A percentile compares a stretch with the other conserved stretches of the same genome.
These are phyloP conservation scores for Papilionanthe hybrid DNA, from an alignment of 116 monocot genomes.

Conservation along the genomic window DNA sequence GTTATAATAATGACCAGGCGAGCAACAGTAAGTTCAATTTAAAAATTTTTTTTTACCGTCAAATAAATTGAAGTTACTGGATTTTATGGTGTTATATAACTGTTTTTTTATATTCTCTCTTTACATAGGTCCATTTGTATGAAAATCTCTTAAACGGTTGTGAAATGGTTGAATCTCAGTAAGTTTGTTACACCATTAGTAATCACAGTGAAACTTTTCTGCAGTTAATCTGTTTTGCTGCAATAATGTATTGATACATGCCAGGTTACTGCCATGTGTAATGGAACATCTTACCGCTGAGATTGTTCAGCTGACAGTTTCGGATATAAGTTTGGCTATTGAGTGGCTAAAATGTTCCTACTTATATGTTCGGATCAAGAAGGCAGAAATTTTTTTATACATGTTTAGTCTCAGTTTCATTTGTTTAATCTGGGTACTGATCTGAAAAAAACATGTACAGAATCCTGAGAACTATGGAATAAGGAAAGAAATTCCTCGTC, in stretches of 20 bases:
- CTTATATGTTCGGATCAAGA: constrained; percentile 90
- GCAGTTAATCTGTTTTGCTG: background rate
- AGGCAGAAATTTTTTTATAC: constrained; percentile 31
- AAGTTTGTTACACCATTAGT: constrained; percentile 15
- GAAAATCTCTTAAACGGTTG: constrained; percentile 97
- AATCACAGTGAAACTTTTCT: background rate
- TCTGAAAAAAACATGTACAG: constrained; percentile 21
- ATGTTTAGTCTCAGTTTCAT: background rate
- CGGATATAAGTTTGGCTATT: constrained; percentile 92
- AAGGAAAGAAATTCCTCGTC: constrained; percentile 58
- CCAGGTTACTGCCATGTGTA: constrained; percentile 75
- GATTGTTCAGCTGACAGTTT: constrained; percentile 84
- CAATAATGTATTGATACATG: constrained; percentile 3
- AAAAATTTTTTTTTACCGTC: background rate
- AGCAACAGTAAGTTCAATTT: constrained; percentile 61
- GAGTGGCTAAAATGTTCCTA: constrained; percentile 98
- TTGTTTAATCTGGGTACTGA: constrained; percentile 12
- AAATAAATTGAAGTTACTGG: background rate
- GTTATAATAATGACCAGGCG: constrained; percentile 95
- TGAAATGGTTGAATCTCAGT: constrained; percentile 99
- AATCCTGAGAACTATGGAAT: constrained; percentile 96
- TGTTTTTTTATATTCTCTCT: constrained; percentile 3
- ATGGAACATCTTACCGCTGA: constrained; percentile 95
- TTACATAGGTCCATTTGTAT: constrained; percentile 83
- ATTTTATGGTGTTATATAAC: background rate